Evolutionary conservation across 2,329 filamentous ascomycete species (phyloP).

Genomic region (Fusarium duplospermum): DNA sequence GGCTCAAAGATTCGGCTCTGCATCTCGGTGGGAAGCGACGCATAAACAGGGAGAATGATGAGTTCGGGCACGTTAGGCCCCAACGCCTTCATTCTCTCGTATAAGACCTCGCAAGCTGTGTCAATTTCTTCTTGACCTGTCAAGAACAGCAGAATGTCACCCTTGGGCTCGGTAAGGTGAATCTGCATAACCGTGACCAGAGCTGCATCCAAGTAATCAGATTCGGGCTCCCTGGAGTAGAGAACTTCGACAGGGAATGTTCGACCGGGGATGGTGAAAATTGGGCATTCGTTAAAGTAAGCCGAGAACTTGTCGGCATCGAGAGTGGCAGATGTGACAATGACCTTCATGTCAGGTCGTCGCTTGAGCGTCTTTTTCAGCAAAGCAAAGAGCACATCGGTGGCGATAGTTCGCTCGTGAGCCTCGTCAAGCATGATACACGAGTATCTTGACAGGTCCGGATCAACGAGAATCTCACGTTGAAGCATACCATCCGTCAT

Average conservation of each 20-base stretch:
- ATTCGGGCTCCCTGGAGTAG: constrained; percentile 94
- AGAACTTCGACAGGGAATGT: constrained; percentile 97
- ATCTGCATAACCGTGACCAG: constrained; percentile 99
- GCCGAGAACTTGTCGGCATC: constrained; percentile 97
- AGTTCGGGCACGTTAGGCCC: constrained; percentile 92
- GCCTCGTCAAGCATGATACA: constrained; percentile 99
- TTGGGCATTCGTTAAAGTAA: constrained; percentile 96
- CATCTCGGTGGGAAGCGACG: constrained; percentile 91
- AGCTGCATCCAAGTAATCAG: constrained; percentile 93
- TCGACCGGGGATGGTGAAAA: constrained; percentile 94
- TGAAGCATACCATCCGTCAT: constrained; percentile 99
- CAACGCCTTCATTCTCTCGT: constrained; percentile 95
- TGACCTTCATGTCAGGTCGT: constrained; percentile 89
- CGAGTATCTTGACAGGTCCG: constrained; percentile 88
- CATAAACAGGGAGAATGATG: constrained; percentile 95
- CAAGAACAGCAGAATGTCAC: constrained; percentile 96
- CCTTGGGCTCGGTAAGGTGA: constrained; percentile 89
- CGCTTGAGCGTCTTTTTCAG: constrained; percentile 93
- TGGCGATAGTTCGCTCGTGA: constrained; percentile 96
- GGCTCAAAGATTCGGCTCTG: constrained; percentile 96
- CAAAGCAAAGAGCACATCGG: constrained; percentile 93
- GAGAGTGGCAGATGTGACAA: constrained; percentile 95
- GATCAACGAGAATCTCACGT: constrained; percentile 92
- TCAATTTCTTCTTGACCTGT: constrained; percentile 99
- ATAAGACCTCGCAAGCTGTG: constrained; percentile 90